phyloP scores from a whole-genome alignment of 139 green algal species.

The Chlorella sp. region DNA sequence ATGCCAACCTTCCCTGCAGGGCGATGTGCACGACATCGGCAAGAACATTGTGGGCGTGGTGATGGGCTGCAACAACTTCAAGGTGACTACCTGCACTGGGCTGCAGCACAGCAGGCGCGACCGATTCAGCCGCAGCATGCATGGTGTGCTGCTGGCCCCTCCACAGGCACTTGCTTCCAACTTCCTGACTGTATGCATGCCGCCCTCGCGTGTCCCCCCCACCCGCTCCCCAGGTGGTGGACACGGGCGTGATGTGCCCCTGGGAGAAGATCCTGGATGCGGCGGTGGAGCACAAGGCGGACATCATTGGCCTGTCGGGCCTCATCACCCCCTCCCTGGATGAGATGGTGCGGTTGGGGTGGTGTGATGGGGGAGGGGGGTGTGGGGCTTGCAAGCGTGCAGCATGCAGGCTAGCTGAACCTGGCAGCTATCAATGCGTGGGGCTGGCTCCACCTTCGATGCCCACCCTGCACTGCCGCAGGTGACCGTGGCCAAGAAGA shows the following conservation, averaged over 20 bases:
- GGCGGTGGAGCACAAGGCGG: constrained; percentile 88
- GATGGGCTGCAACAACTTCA: constrained; percentile 99
- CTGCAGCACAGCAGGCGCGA: neutral
- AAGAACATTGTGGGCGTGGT: constrained; percentile 99
- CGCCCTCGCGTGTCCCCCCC: neutral
- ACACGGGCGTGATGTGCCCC: constrained; percentile 96
- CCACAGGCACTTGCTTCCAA: neutral
- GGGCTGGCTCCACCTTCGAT: too few relatives aligned
- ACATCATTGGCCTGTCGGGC: constrained; percentile 96
- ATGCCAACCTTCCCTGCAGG: constrained; percentile 28
- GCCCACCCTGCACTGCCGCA: neutral
- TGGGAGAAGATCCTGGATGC: constrained; percentile 96
- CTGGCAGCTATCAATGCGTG: too few relatives aligned
- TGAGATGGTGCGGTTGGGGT: constrained; percentile 33
- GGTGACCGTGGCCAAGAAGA: constrained; percentile 89
- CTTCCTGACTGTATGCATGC: neutral
- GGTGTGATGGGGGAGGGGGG: too few relatives aligned
- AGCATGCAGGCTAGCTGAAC: too few relatives aligned
- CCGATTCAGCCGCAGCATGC: neutral
- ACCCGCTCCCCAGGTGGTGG: constrained; percentile 71
- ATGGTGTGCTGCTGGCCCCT: neutral
- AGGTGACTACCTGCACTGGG: constrained; percentile 60
- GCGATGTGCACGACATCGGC: constrained; percentile 99
- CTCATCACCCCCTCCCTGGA: constrained; percentile 97
- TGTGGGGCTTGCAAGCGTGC: too few relatives aligned